phyloP scores from a whole-genome alignment of 169 alveolate species.

The Besnoitia besnoiti region DNA sequence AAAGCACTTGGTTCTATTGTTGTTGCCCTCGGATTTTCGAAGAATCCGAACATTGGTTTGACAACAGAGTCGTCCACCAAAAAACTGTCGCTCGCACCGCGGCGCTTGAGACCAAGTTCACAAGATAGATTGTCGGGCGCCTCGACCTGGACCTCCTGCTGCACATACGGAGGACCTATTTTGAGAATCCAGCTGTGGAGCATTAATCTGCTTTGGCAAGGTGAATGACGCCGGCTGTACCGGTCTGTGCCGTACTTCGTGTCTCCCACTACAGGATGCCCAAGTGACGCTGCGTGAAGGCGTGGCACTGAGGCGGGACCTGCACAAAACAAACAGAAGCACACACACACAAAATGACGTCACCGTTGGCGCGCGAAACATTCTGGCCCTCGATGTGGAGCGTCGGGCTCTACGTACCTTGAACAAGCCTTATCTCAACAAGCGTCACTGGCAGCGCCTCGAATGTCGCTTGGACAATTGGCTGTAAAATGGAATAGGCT shows the following conservation, averaged over 20 bases:
- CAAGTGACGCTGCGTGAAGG: slow-evolving; percentile 23
- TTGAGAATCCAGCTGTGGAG: slow-evolving; percentile 27
- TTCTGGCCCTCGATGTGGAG: not conserved
- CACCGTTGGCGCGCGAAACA: not conserved
- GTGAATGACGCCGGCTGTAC: not conserved
- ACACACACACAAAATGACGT: not conserved
- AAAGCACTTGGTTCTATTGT: not conserved
- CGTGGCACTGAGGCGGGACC: slow-evolving; percentile 11
- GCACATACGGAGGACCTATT: not conserved
- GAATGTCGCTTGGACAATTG: not conserved
- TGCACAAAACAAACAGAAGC: not conserved
- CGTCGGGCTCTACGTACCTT: slow-evolving; percentile 9
- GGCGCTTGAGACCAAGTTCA: not conserved
- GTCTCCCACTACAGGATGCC: slow-evolving; percentile 3
- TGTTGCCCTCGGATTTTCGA: not conserved
- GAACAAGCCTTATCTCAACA: not conserved
- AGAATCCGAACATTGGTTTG: not conserved
- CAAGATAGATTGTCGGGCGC: not conserved
- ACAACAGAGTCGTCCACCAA: slow-evolving; percentile 10
- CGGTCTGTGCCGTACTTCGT: not conserved
- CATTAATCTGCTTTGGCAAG: not conserved
- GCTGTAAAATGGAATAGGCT: slow-evolving; percentile 4
- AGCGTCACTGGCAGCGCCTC: not conserved
- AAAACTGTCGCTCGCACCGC: not conserved
- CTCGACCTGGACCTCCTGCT: not conserved